A percentile compares a stretch with the other conserved stretches of the same genome.
Conservation (phyloP, 768 basidiomycete species). For the Tylopilus plumbeoviolaceoides region DNA sequence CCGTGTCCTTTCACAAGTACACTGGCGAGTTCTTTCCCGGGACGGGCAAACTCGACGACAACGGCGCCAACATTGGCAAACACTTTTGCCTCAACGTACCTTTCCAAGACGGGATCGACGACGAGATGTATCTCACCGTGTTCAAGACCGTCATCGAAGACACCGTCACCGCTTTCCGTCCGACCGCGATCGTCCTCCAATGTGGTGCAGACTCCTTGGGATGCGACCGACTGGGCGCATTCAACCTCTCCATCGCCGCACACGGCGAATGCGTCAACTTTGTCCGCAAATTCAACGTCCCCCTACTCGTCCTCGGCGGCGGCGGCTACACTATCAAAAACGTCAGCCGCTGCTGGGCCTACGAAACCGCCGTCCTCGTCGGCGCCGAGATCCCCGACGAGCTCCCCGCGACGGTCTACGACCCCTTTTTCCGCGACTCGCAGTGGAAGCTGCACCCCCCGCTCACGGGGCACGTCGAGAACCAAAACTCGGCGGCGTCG, state of each 20-base stretch:
- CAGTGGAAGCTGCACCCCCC: slow-evolving; percentile 93
- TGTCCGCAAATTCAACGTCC: slow-evolving; percentile 88
- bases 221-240: slow-evolving; percentile 91
- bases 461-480: slow-evolving; percentile 86
- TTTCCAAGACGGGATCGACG: slow-evolving; percentile 92
- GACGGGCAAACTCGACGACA: slow-evolving; percentile 93
- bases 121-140: slow-evolving; percentile 91
- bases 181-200: slow-evolving; percentile 88
- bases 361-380: slow-evolving; percentile 92
- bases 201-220: slow-evolving; percentile 97
- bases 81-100: slow-evolving; percentile 96
- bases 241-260: slow-evolving; percentile 95
- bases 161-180: slow-evolving; percentile 83
- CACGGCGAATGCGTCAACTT: slow-evolving; percentile 99
- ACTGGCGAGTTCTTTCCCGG: slow-evolving; percentile 98
- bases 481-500: slow-evolving; percentile 80
- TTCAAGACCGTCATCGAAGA: slow-evolving; percentile 98
- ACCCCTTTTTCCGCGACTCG: slow-evolving; percentile 88
- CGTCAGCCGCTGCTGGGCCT: slow-evolving; percentile 98
- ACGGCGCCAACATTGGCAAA: slow-evolving; percentile 82
- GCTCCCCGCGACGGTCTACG: slow-evolving; percentile 86
- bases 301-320: slow-evolving; percentile 87
- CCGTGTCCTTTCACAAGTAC: slow-evolving; percentile 99
- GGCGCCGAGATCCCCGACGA: slow-evolving; percentile 80
- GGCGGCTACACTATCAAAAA: slow-evolving; percentile 97